A percentile compares a stretch with the other conserved stretches of the same genome.
These are phyloP conservation scores for Lachnellula arida DNA, from an alignment of 2,329 filamentous ascomycete species.

Conservation along the genomic window DNA sequence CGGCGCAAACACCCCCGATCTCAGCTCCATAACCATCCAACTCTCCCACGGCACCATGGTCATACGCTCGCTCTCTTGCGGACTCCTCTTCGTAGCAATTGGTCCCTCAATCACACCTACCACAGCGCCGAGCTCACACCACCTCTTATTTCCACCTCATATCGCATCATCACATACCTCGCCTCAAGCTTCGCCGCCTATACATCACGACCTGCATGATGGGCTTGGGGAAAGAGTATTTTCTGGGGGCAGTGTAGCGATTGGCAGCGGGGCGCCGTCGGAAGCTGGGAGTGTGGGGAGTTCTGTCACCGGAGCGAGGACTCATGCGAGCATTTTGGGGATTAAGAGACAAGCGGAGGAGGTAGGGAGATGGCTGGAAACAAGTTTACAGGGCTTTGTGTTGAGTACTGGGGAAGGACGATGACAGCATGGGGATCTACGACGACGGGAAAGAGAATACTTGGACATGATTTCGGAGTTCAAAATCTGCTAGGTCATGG, in stretches of 20 bases:
- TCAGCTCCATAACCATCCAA: constrained; percentile 40
- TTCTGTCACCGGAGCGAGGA: constrained; percentile 31
- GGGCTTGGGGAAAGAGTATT: neutral
- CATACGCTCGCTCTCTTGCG: constrained; percentile 52
- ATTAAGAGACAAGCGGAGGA: constrained; percentile 55
- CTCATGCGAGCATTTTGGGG: constrained; percentile 44
- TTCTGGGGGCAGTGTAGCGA: constrained; percentile 5
- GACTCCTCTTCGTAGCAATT: constrained; percentile 58
- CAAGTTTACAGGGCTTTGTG: constrained; percentile 46
- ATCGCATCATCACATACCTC: constrained; percentile 11
- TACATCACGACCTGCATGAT: constrained; percentile 8
- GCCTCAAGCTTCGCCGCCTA: constrained; percentile 19
- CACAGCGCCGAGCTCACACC: constrained; percentile 2
- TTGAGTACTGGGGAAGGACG: constrained; percentile 23
- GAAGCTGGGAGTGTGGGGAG: constrained; percentile 30
- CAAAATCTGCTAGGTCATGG: neutral
- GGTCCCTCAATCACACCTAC: constrained; percentile 37
- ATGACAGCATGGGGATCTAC: constrained; percentile 6
- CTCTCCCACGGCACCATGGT: constrained; percentile 52
- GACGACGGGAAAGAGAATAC: neutral
- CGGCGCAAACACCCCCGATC: constrained; percentile 14
- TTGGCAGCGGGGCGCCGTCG: constrained; percentile 29
- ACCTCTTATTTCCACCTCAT: constrained; percentile 3
- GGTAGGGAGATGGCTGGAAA: constrained; percentile 55
- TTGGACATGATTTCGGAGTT: neutral